Evolutionary conservation across 371 early-diverging fungal species (phyloP), one percentile per base, ranked within the genome.

Genomic region (Cokeromyces recurvatus): DNA sequence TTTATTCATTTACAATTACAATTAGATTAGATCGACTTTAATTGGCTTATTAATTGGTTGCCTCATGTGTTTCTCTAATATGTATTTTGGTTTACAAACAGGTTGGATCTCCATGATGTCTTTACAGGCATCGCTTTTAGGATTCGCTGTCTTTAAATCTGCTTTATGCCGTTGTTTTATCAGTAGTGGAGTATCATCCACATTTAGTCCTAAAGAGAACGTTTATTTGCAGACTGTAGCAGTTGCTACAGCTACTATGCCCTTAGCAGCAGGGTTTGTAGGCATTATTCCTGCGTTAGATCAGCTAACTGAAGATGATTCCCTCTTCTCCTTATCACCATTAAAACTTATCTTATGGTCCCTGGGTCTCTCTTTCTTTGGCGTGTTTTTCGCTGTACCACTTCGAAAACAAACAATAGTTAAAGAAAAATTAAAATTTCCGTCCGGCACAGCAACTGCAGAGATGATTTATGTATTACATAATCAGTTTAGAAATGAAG

Each of bases 41-140:
- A 78, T 81, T 10, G 87, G 87, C 10, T 55, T 86, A 16, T 23
- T 67, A 12, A 82, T 89, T 35, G 89, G 89, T 22, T 64, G 74
- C 0, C 39, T 87, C 14, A 65, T 89, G 55, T 84, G 86, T 41
- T 89, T 89, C 59, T 84, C 86, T 42, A 89, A 89, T 62, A 85
- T 85, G 79, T 89, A 87, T 57, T 89, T 87, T 65, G 88, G 89
- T 1, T 62, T 89, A 24, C 89, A 89, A 51, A 85, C 87, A 27
- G 89, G 89, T 0, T 89, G 89, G 87, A 86, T 89, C 39, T 78
- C 79, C 17, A 87, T 89, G 89, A 87, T 87, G 87, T 84, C 86
- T 4, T 59, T 89, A 12, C 89, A 87, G 52, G 78, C 88, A 9
- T 85, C 88, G 0, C 61, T 89, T 3, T 62, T 89, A 0, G 88